Base-by-base conservation (phyloP, 495 filamentous ascomycete species). In the Tricharina praecox region DNA sequence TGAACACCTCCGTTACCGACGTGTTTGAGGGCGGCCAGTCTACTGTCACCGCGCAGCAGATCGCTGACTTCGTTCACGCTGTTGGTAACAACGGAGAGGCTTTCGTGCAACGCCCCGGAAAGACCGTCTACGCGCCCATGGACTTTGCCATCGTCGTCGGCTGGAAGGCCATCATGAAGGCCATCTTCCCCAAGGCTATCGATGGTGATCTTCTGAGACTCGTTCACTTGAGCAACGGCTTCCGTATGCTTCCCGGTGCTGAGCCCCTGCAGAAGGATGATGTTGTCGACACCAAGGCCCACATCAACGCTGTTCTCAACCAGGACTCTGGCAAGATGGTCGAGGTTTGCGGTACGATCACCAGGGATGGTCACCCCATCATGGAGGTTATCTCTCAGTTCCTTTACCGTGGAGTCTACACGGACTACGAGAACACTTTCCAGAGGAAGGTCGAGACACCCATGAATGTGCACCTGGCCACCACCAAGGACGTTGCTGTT, bases 331-430 rank as follows among this genome's bases (percentile, higher is more conserved):
- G 90, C 41, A 99, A 99, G 73, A 94, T 96, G 85, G 90, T 99
- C 7, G 92, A 96, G 65, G 86, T 99, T 18, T 93, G 87, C 60
- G 90, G 90, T 49, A 96, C 90, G 4, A 93, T 97, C 58, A 80
- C 76, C 45, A 77, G 92, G 18, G 76, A 92, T 34, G 82, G 85
- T 42, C 58, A 80, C 53, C 71, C 84, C n/a, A 85, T 96, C 50
- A 97, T 97, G 92, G 85, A 96, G 60, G 90, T 97, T 13, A 93
- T 85, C 11, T 94, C 85, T 41, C 90, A 96, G 64, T 97, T 97
- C 72, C 64, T 99, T 52, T 99, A 96, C 66, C 80, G 90, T 23
- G 90, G 90, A 33, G 73, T 72, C 11, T 97, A 97, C 66, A 78
- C 71, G 39, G 90, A 97, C 64, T 97, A 78, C 53, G 80, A 93